Conservation (phyloP, 2,329 filamentous ascomycete genomes). For the Penicillium sp. region DNA sequence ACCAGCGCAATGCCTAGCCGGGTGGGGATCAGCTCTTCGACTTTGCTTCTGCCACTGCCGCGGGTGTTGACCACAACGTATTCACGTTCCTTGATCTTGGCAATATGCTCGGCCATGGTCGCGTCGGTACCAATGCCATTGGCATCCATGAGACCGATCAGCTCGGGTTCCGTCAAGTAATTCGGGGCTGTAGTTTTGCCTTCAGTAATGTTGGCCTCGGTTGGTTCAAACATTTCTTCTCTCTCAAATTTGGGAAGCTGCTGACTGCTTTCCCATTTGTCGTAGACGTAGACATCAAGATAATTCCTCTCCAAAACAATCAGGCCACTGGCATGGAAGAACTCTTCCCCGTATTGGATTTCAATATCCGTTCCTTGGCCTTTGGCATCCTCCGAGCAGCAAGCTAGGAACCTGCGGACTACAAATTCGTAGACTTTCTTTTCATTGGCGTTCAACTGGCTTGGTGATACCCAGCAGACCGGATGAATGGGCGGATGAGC, state of each 20-base stretch:
- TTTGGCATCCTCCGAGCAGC: slow-evolving; percentile 91
- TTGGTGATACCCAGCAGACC: slow-evolving; percentile 75
- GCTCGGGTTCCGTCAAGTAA: slow-evolving; percentile 91
- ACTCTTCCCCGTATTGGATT: slow-evolving; percentile 79
- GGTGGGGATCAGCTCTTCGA: slow-evolving; percentile 91
- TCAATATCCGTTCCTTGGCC: slow-evolving; percentile 85
- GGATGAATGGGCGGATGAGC: slow-evolving; percentile 97
- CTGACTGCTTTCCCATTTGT: slow-evolving; percentile 90
- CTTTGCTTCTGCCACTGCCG: slow-evolving; percentile 51
- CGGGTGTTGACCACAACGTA: slow-evolving; percentile 74
- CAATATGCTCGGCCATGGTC: slow-evolving; percentile 98
- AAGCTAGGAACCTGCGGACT: slow-evolving; percentile 86
- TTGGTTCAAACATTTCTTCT: slow-evolving; percentile 83
- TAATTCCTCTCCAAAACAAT: slow-evolving; percentile 89
- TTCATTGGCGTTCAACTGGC: slow-evolving; percentile 65
- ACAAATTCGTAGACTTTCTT: slow-evolving; percentile 89
- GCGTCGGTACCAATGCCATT: slow-evolving; percentile 98
- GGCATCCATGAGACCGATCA: slow-evolving; percentile 96
- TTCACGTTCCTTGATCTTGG: slow-evolving; percentile 86
- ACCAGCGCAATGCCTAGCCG: slow-evolving; percentile 89
- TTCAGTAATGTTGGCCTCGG: slow-evolving; percentile 84
- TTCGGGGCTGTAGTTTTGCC: slow-evolving; percentile 84
- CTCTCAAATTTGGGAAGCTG: slow-evolving; percentile 77
- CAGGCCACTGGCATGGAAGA: slow-evolving; percentile 80
- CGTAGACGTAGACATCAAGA: slow-evolving; percentile 92